These are phyloP conservation scores for Paraphoma chrysanthemicola DNA, from an alignment of 2,329 filamentous ascomycete species.

Conservation along the genomic window DNA sequence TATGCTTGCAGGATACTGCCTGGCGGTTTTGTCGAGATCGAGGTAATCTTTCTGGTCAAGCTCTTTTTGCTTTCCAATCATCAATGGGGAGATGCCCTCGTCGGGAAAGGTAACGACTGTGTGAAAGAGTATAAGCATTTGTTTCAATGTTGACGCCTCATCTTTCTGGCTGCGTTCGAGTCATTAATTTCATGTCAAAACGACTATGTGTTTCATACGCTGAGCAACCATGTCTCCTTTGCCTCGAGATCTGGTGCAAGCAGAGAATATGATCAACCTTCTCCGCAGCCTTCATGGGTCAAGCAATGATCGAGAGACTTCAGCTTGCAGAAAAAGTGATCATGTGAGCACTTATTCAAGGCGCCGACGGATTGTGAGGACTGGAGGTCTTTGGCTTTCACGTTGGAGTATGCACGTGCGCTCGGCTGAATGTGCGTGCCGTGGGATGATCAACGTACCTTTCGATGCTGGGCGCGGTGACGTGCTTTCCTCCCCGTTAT, in stretches of 20 bases:
- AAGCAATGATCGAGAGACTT: no score
- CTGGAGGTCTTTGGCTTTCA: no score
- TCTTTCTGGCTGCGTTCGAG: background rate
- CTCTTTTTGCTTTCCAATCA: conserved; percentile 55
- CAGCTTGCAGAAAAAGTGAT: no score
- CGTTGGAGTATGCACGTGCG: no score
- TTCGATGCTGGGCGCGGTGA: conserved; percentile 38
- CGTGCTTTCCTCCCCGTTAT: conserved; percentile 28
- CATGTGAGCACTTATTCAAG: no score
- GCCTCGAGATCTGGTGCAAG: background rate
- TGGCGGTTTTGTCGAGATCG: conserved; percentile 47
- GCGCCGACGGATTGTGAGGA: no score
- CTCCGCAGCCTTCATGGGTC: no score
- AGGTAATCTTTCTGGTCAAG: conserved; percentile 52
- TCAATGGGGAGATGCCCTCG: conserved; percentile 56
- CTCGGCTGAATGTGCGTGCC: background rate
- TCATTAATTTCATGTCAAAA: background rate
- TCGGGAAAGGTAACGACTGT: conserved; percentile 57
- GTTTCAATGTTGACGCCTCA: conserved; percentile 3
- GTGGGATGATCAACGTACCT: conserved; percentile 34
- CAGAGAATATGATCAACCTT: no score
- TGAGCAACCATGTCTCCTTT: background rate
- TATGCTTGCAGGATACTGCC: conserved; percentile 48
- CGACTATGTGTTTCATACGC: background rate
- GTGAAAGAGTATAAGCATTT: conserved; percentile 4